Evolutionary conservation across 768 basidiomycete genomes (phyloP).

Genomic region (Saitozyma podzolica): DNA sequence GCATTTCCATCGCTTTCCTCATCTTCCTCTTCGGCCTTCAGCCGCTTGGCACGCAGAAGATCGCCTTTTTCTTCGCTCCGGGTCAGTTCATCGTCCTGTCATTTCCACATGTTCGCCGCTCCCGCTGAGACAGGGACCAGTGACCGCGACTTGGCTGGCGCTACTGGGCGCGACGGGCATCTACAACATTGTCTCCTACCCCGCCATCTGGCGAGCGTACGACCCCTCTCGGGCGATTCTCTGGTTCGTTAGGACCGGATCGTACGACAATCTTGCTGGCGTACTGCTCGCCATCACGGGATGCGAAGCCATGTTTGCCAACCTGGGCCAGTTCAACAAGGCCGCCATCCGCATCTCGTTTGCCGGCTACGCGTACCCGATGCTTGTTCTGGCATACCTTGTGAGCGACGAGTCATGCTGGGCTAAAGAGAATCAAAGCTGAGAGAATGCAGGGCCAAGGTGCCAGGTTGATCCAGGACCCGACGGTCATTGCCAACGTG

Average conservation of each 20-base stretch:
- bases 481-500: too few relatives aligned
- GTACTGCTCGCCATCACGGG: conserved; percentile 70
- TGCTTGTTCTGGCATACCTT: conserved; percentile 66
- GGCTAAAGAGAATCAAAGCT: not conserved
- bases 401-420: not conserved
- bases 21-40: conserved; percentile 63
- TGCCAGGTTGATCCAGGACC: too few relatives aligned
- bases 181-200: too few relatives aligned
- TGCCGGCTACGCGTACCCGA: conserved; percentile 61
- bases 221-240: conserved; percentile 68
- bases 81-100: conserved; percentile 48
- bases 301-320: conserved; percentile 57
- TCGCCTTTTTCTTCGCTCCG: conserved; percentile 62
- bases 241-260: conserved; percentile 65
- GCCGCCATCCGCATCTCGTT: conserved; percentile 63
- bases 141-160: too few relatives aligned
- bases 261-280: conserved; percentile 66
- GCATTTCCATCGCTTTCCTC: conserved; percentile 65
- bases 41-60: conserved; percentile 61
- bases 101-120: not conserved
- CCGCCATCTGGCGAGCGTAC: conserved; percentile 62
- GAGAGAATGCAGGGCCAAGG: conserved; percentile 26
- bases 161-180: too few relatives aligned
- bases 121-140: too few relatives aligned
- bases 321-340: conserved; percentile 69